Evolutionary conservation across 2,329 filamentous ascomycete species (phyloP), one percentile per base, ranked within the genome.

Genomic region (Colletotrichum costaricense): DNA sequence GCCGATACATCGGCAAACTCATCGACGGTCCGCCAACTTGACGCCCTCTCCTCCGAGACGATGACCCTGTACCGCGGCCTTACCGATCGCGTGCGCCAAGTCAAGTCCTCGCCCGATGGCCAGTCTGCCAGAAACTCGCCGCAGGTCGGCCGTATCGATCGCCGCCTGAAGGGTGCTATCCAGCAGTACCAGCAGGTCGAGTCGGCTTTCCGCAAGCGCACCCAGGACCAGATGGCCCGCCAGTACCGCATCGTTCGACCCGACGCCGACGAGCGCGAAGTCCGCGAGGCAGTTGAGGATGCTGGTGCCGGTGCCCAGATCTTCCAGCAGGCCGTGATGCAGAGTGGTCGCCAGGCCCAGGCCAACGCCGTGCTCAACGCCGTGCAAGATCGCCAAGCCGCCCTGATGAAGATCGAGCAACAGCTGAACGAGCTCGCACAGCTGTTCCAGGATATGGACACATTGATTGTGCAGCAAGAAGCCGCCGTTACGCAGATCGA

Each of bases 211-310:
- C 91, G 93, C 80, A 93, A 93, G 83, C 92, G 93, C 77, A 91
- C 94, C 38, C 90, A 94, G 81, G 93, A 95, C 63, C 94, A 97
- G 83, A 94, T 97, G 85, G 93, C 92, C 76, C 91, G 97, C 68
- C 95, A 98, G 82, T 98, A 97, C 84, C 90, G 93, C 72, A 98
- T 98, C 80, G 95, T 97, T 68, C 90, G 92, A 76, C 94, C 95
- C 26, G 92, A 97, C 71, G 94, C 94, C 3, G 89, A 90, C 33
- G 94, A 97, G 67, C 86, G 88, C 56, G 95, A 98, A 82, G 91
- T 98, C 33, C 88, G 89, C 72, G 90, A 93, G 70, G 95, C 94
- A 19, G 93, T 95, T 0, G 91, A 96, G 79, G 91, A 94, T 78
- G 88, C 89, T 77, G 72, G 73, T 24, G 88, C 85, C 16, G 89